Evolutionary conservation across 345 rosid genomes (phyloP), one percentile per base, ranked within the genome.

Genomic region (Rhodamnia argentea): DNA sequence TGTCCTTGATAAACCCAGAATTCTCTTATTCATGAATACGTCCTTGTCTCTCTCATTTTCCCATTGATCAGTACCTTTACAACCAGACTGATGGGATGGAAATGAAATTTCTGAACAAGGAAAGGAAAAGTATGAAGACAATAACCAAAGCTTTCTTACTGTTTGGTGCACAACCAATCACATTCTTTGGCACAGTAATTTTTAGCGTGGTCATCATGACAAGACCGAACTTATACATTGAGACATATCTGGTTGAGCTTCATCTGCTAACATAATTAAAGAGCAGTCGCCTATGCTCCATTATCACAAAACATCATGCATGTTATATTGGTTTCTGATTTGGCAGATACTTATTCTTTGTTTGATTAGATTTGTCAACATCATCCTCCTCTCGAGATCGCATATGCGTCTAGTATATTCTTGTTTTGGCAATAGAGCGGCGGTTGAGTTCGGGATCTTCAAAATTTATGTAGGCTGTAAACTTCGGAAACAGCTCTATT

Each of bases 401-500:
- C 18, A 5, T 70, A 18, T 37, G 47, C 26, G 2, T 37, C 24
- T 83, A 83, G 1, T 52, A 56, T 40, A 29, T 53, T 83, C 60
- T 53, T 52, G 58, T 83, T 56, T 75, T 29, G 84, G 14, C 47
- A 70, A 37, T 37, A 20, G 2, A 32, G 78, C 18, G 24, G 24
- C 24, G 0, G 44, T 70, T 70, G 47, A 70, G 13, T 70, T 70
- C 23, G 18, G 26, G 22, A 70, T 70, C 23, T 70, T 70, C 23
- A 29, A 37, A 37, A 70, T 32, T n/a, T 58, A n/a, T 86, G 91
- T 91, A 96, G 99, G 89, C 90, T 82, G 98, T 97, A 76, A 97
- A 97, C 91, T 93, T 95, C 7, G 98, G 95, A 85, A 94, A 90
- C 91, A 90, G 5, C 87, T 24, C 87, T 2, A 95, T 94, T 62